A percentile compares a stretch with the other conserved stretches of the same genome.
Conservation (phyloP, 225 moss, liverwort and hornwort genomes). For the Sphagnum tenellum region DNA sequence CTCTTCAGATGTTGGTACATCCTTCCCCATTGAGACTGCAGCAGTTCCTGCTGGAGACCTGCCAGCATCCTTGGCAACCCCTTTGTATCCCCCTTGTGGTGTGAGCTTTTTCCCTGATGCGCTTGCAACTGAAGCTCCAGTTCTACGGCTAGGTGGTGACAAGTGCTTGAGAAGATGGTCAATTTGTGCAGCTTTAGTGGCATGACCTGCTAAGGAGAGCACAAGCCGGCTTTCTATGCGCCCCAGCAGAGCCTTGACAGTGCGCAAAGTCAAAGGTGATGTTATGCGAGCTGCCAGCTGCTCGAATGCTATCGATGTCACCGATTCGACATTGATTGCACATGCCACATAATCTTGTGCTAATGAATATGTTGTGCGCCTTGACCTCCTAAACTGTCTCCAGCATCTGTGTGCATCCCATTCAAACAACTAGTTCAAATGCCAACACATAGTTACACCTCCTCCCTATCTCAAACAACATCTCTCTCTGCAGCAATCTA, state of each 20-base stretch:
- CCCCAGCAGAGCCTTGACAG: slow-evolving; percentile 69
- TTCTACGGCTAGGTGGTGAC: slow-evolving; percentile 47
- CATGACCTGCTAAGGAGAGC: slow-evolving; percentile 58
- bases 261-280: slow-evolving; percentile 74
- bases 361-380: slow-evolving; percentile 73
- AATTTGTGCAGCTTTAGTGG: slow-evolving; percentile 38
- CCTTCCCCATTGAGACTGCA: slow-evolving; percentile 17
- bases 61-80: slow-evolving; percentile 22
- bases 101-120: slow-evolving; percentile 16
- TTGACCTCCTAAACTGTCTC: slow-evolving; percentile 93
- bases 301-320: slow-evolving; percentile 72
- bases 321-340: slow-evolving; percentile 64
- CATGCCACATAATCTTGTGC: slow-evolving; percentile 79
- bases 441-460: not conserved
- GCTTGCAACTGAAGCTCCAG: slow-evolving; percentile 22
- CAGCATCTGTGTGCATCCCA: slow-evolving; percentile 55
- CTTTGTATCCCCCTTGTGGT: slow-evolving; percentile 11
- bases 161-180: slow-evolving; percentile 81
- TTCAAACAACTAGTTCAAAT: not conserved
- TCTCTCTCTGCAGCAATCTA: too few relatives aligned
- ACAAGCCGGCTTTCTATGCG: slow-evolving; percentile 82
- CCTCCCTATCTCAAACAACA: not conserved
- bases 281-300: slow-evolving; percentile 90
- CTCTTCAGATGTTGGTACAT: slow-evolving; percentile 12
- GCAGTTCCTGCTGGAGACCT: slow-evolving; percentile 2